Percentiles rank a stretch among this genome's conserved stretches.
These are phyloP conservation scores for Phytophthora colocasiae DNA, from an alignment of 352 stramenopile genomes.

Conservation along the genomic window DNA sequence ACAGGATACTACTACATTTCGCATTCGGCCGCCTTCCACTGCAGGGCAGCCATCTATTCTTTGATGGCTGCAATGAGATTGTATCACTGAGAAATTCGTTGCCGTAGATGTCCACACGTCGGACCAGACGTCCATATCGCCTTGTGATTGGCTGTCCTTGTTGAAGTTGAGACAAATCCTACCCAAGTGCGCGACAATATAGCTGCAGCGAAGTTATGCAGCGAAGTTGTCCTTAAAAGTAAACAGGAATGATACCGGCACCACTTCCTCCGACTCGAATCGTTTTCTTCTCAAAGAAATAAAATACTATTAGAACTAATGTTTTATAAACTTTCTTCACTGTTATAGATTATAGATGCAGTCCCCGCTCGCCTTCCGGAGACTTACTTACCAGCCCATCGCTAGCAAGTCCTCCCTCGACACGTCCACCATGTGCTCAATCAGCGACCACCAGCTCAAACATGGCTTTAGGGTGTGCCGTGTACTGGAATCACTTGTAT, in stretches of 20 bases:
- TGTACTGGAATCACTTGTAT: not conserved
- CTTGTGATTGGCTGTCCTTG: too few relatives aligned
- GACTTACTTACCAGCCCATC: constrained; percentile 10
- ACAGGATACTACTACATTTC: not conserved
- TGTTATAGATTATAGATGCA: too few relatives aligned
- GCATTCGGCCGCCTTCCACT: not conserved
- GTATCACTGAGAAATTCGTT: not conserved
- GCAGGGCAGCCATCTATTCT: not conserved
- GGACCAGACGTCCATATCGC: too few relatives aligned
- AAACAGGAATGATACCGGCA: not conserved
- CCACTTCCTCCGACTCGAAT: too few relatives aligned
- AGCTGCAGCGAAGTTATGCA: too few relatives aligned
- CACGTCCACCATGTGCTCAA: constrained; percentile 17
- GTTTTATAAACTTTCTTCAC: too few relatives aligned
- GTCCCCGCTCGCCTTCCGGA: too few relatives aligned
- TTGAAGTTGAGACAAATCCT: too few relatives aligned
- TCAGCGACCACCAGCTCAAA: constrained; percentile 20
- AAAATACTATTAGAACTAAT: too few relatives aligned
- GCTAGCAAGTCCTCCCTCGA: constrained; percentile 12
- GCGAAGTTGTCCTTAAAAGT: too few relatives aligned
- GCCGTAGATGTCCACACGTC: too few relatives aligned
- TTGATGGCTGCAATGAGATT: not conserved
- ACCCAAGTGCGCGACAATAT: not conserved
- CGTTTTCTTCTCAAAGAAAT: too few relatives aligned
- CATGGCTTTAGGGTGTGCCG: not conserved